Evolutionary conservation across 306 rosid species (phyloP).

Genomic region (Morella rubra): DNA sequence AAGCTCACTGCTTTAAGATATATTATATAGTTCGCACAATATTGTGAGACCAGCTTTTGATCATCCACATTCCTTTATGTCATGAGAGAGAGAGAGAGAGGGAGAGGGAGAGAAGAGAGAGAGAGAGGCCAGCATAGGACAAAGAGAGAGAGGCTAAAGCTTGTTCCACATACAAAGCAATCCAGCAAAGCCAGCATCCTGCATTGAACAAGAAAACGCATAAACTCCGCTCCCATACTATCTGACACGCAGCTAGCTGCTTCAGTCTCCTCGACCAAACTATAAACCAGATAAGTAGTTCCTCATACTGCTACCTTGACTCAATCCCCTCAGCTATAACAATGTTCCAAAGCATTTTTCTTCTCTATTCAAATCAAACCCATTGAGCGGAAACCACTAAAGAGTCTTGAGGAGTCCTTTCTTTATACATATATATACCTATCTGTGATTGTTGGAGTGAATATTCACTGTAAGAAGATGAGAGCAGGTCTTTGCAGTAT

Average conservation of each 20-base stretch:
- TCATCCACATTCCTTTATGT: slow-evolving; percentile 53
- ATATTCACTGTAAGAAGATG: slow-evolving; percentile 35
- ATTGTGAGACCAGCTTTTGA: slow-evolving; percentile 54
- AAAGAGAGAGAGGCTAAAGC: slow-evolving; percentile 33
- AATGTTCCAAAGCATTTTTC: background rate
- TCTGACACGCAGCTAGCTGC: slow-evolving; percentile 20
- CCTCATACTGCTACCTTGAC: slow-evolving; percentile 6
- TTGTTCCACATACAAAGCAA: slow-evolving; percentile 44
- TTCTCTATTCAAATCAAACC: slow-evolving; percentile 24
- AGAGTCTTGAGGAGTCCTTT: background rate
- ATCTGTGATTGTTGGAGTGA: background rate
- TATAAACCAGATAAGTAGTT: slow-evolving; percentile 15
- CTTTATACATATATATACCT: background rate
- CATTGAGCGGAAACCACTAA: slow-evolving; percentile 11
- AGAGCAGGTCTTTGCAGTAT: slow-evolving; percentile 77
- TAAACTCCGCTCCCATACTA: slow-evolving; percentile 53
- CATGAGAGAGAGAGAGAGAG: slow-evolving; percentile 25
- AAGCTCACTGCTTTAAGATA: slow-evolving; percentile 40
- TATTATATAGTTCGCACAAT: slow-evolving; percentile 45
- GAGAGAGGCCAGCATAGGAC: too few relatives aligned
- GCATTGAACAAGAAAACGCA: slow-evolving; percentile 98
- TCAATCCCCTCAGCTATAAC: background rate
- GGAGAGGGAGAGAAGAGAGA: slow-evolving; percentile 29
- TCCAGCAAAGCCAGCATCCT: too few relatives aligned
- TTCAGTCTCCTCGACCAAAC: slow-evolving; percentile 32